These are phyloP conservation scores for Fusarium luffae DNA, from an alignment of 2,329 filamentous ascomycete genomes.

Conservation along the genomic window DNA sequence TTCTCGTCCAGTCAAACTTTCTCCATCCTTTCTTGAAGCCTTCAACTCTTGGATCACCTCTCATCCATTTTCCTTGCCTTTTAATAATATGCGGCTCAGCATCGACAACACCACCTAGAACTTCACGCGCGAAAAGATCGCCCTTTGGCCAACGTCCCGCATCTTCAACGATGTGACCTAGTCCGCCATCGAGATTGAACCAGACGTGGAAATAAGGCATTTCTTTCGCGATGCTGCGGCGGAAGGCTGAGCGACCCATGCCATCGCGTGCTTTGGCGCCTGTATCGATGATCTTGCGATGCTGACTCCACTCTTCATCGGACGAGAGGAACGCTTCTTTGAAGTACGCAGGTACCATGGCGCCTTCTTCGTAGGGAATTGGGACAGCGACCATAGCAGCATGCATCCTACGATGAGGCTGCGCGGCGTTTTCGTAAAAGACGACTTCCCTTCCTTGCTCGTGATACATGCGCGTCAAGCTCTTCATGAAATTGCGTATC, in stretches of 20 bases:
- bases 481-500: slow-evolving; percentile 99
- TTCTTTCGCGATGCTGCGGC: slow-evolving; percentile 86
- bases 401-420: slow-evolving; percentile 80
- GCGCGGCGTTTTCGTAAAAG: slow-evolving; percentile 97
- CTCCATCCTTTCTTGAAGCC: slow-evolving; percentile 86
- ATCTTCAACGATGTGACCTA: slow-evolving; percentile 94
- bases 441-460: slow-evolving; percentile 91
- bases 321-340: slow-evolving; percentile 88
- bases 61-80: slow-evolving; percentile 87
- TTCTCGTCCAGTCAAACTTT: slow-evolving; percentile 88
- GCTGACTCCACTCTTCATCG: slow-evolving; percentile 95
- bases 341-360: slow-evolving; percentile 94
- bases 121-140: slow-evolving; percentile 91
- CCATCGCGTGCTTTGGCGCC: slow-evolving; percentile 69
- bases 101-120: slow-evolving; percentile 92
- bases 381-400: slow-evolving; percentile 88
- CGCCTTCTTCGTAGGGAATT: slow-evolving; percentile 89
- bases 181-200: slow-evolving; percentile 91
- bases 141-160: slow-evolving; percentile 85
- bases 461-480: slow-evolving; percentile 91
- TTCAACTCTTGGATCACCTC: slow-evolving; percentile 75
- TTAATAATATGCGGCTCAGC: slow-evolving; percentile 84
- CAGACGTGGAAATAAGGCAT: slow-evolving; percentile 99
- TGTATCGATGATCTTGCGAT: slow-evolving; percentile 94
- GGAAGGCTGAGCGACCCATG: slow-evolving; percentile 83